phyloP scores from a whole-genome alignment of 257 asterid genomes.

The Lavandula angustifolia region DNA sequence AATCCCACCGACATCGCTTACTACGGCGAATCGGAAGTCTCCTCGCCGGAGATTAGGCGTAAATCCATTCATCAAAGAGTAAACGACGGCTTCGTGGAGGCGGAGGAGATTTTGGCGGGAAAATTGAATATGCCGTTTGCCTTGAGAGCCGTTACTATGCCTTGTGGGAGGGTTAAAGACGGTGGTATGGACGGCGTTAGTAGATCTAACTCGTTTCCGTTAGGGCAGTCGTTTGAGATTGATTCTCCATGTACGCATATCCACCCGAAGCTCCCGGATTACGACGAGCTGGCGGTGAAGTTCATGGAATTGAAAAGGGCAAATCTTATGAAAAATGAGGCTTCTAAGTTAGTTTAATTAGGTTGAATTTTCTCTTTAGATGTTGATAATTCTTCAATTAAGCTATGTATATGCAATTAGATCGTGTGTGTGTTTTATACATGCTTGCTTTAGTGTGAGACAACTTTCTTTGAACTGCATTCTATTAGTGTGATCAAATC shows the following conservation, averaged over 20 bases:
- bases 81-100: too few relatives aligned
- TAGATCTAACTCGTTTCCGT: constrained; percentile 55
- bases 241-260: constrained; percentile 45
- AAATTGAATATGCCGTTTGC: constrained; percentile 11
- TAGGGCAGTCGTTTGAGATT: constrained; percentile 18
- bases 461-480: too few relatives aligned
- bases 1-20: background rate
- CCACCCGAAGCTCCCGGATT: constrained; percentile 93
- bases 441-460: too few relatives aligned
- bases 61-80: constrained; percentile 25
- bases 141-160: constrained; percentile 53
- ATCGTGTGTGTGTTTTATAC: too few relatives aligned
- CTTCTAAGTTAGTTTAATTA: background rate
- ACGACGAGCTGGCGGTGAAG: constrained; percentile 69
- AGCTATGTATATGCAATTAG: too few relatives aligned
- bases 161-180: constrained; percentile 40
- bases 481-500: too few relatives aligned
- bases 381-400: too few relatives aligned
- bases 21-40: too few relatives aligned
- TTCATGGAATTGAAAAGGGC: constrained; percentile 68
- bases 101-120: background rate
- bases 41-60: constrained; percentile 27
- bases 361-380: too few relatives aligned
- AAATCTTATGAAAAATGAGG: constrained; percentile 29
- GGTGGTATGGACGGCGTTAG: constrained; percentile 31